Evolutionary conservation across 1,284 basidiomycete genomes (phyloP), one percentile per base, ranked within the genome.

Genomic region (Thelephora terrestris): DNA sequence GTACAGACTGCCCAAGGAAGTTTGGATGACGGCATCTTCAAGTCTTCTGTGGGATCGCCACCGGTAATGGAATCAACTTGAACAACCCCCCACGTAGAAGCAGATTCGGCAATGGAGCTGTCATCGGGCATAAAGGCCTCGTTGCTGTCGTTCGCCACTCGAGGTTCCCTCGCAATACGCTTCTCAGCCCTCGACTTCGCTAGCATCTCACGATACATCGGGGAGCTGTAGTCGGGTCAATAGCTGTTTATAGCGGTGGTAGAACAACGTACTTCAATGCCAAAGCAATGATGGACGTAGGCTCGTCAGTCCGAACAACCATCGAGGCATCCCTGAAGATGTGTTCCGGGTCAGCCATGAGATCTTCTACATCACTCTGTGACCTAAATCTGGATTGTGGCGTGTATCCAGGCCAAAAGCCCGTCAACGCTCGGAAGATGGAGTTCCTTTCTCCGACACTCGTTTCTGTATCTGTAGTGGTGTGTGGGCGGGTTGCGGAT

Each of bases 271-370:
- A 92, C 85, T 87, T 91, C 42, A 99, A 71, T 7, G 93, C 93
- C 48, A 98, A 82, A 3, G 96, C 95, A 55, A 99, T 95, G 58
- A 99, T 96, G 7, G 93, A 97, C 0, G 93, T 97, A 3, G 96
- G 96, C 64, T 99, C 96, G 62, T 98, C 94, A 44, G 94, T 95
- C 20, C 96, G 80, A 23, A 99, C 88, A 45, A 98, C 85, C 76
- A 98, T 95, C 1, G 86, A 85, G 14, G 91, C 94, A 61, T 98
- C 95, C 25, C 91, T 79, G 66, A 98, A 98, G 45, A 99, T 85
- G 60, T 96, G 92, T 58, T 95, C 92, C 4, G 83, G 83, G 59
- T 88, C 83, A 48, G 75, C 74, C 64, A 81, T 74, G 3, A 76
- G 73, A 57, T 87, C 85, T 24, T 85, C 82, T 10, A 54, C 63